These are phyloP conservation scores for Lipomyces anomalus DNA, from an alignment of 805 yeast species.

Conservation along the genomic window DNA sequence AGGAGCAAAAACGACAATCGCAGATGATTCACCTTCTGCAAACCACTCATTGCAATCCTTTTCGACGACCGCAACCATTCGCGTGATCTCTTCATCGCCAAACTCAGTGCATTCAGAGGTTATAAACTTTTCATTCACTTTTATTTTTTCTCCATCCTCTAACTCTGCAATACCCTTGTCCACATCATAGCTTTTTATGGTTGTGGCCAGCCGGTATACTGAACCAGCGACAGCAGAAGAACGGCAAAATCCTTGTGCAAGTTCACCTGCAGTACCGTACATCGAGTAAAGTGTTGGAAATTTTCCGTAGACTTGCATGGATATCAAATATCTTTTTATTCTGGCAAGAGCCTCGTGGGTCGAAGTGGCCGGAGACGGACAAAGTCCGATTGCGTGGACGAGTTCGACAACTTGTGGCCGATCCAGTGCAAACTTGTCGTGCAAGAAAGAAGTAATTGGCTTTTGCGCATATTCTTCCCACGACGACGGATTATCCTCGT, in stretches of 20 bases:
- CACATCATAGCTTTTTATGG: slow-evolving; percentile 60
- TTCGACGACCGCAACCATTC: slow-evolving; percentile 76
- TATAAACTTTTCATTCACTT: slow-evolving; percentile 72
- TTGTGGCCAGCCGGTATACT: slow-evolving; percentile 76
- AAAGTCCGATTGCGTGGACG: slow-evolving; percentile 78
- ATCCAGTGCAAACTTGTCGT: slow-evolving; percentile 62
- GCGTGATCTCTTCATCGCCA: slow-evolving; percentile 54
- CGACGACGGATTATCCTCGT: slow-evolving; percentile 53
- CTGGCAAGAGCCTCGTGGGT: slow-evolving; percentile 74
- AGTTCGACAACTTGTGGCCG: slow-evolving; percentile 75
- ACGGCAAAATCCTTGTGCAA: slow-evolving; percentile 94
- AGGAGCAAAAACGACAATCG: slow-evolving; percentile 91
- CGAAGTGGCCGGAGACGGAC: slow-evolving; percentile 52
- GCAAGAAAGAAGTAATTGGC: slow-evolving; percentile 56
- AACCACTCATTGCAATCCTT: slow-evolving; percentile 92
- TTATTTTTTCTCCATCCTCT: slow-evolving; percentile 62
- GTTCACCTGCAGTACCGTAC: slow-evolving; percentile 94
- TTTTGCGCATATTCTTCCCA: slow-evolving; percentile 52
- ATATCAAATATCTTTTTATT: slow-evolving; percentile 73
- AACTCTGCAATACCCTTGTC: slow-evolving; percentile 54
- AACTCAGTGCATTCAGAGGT: slow-evolving; percentile 38
- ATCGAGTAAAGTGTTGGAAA: slow-evolving; percentile 90
- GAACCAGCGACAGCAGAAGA: slow-evolving; percentile 98
- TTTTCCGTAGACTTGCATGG: slow-evolving; percentile 87
- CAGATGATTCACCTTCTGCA: slow-evolving; percentile 72